Percentiles rank a stretch among this genome's conserved stretches.
phyloP scores from a whole-genome alignment of 148 eudicot genomes.

The Salicornia ramosissima region DNA sequence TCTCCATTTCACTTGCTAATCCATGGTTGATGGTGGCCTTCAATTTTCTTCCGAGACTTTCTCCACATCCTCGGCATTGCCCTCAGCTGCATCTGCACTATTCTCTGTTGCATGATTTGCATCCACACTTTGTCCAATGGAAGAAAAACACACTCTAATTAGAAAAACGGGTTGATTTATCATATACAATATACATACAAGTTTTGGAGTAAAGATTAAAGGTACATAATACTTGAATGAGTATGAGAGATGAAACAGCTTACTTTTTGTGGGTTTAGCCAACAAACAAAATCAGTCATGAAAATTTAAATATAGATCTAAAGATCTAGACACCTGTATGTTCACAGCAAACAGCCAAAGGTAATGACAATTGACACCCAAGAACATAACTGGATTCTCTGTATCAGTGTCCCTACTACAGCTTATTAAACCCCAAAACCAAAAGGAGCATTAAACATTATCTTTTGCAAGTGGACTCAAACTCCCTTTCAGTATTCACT shows the following conservation, averaged over 20 bases:
- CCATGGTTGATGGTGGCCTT: slow-evolving; percentile 6
- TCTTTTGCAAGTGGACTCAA: background rate
- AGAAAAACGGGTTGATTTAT: no score
- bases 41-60: slow-evolving; percentile 36
- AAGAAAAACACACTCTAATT: background rate
- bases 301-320: background rate
- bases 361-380: background rate
- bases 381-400: background rate
- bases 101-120: slow-evolving; percentile 43
- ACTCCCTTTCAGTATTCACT: background rate
- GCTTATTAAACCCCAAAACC: background rate
- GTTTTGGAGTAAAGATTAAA: no score
- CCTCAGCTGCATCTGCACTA: slow-evolving; percentile 17
- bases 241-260: background rate
- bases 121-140: slow-evolving; percentile 37
- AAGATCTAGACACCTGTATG: background rate
- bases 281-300: background rate
- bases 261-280: background rate
- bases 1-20: background rate
- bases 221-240: background rate
- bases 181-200: no score
- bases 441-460: background rate
- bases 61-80: slow-evolving; percentile 2
- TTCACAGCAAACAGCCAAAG: slow-evolving; percentile 8
- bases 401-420: background rate